Evolutionary conservation across 495 filamentous ascomycete species (phyloP), one percentile per base, ranked within the genome.

Genomic region (Penicillium pancosmium): DNA sequence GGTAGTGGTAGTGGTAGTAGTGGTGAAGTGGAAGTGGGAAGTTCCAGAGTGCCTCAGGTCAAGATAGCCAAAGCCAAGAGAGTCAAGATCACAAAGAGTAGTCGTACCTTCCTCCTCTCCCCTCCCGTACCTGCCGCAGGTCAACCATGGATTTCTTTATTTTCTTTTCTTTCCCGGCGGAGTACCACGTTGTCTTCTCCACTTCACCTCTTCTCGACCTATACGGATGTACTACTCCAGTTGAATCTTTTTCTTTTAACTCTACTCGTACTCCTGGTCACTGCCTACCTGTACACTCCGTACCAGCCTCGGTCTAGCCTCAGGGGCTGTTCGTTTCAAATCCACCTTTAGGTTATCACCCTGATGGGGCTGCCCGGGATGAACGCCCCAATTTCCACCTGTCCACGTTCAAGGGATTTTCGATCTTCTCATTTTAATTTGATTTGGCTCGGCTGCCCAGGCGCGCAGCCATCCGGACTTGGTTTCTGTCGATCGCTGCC

Each of bases 401-500:
- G 41, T 50, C 33, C 25, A 36, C 54, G 25, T 5, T 15, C 54
- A 25, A 49, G 23, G 41, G 38, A 47, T 23, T 34, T 9, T 33
- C n/a, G 51, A 53, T 40, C 51, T 34, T 13, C 54, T 31, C 43
- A 44, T 49, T 55, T 44, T 44, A 38, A 31, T 31, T 31, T 31
- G 5, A 54, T 43, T 43, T 38, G 19, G 52, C 52, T 54, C 36
- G n/a, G 10, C 12, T 12, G 54, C 50, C n/a, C 38, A 34, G 31
- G 33, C 40, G 31, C 16, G 16, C 49, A 31, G 33, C 21, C 27
- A 35, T 34, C 36, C 15, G 16, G 40, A 25, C 13, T 31, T 9
- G 6, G 8, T 8, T 9, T 31, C 27, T 61, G 59, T 52, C 49
- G 54, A 61, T 61, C 59, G 13, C 40, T 53, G 54, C 54, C 46